Conservation (phyloP, 768 basidiomycete genomes). For the Podaxis sp. region DNA sequence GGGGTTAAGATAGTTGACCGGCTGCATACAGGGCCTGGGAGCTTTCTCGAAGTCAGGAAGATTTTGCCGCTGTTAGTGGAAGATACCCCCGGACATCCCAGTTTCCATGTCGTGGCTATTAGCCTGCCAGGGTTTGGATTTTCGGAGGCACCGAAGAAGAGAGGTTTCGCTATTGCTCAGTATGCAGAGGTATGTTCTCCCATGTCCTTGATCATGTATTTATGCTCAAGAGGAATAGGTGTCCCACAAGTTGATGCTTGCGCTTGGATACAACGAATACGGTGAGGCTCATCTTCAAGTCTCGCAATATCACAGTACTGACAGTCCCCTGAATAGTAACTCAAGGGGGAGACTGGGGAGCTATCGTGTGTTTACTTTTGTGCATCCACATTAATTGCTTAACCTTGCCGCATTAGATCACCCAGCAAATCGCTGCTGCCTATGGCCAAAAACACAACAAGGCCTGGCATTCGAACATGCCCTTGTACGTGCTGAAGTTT, state of each 20-base stretch:
- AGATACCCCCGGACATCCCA: conserved; percentile 41
- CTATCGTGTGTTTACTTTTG: background rate
- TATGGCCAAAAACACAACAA: conserved; percentile 40
- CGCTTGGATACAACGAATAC: conserved; percentile 46
- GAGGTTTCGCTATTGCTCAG: conserved; percentile 44
- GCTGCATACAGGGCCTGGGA: conserved; percentile 51
- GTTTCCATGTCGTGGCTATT: conserved; percentile 60
- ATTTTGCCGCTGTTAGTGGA: conserved; percentile 51
- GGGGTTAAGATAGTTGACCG: background rate
- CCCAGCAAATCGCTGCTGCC: conserved; percentile 23
- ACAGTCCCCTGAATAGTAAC: conserved; percentile 23
- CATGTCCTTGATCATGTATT: background rate
- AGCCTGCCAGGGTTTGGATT: conserved; percentile 65
- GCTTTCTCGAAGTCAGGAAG: conserved; percentile 56
- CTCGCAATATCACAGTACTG: background rate
- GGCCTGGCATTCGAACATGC: conserved; percentile 52
- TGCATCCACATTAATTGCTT: background rate
- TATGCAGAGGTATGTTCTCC: conserved; percentile 47
- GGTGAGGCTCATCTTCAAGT: conserved; percentile 24
- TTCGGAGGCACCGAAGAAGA: conserved; percentile 50
- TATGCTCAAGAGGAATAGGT: conserved; percentile 27
- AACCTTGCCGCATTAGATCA: conserved; percentile 19
- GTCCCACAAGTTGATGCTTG: conserved; percentile 46
- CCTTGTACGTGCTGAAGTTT: conserved; percentile 29
- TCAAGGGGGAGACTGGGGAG: conserved; percentile 27